Base-by-base conservation (phyloP, 1,284 basidiomycete species). In the Sanghuangporus sanghuang region DNA sequence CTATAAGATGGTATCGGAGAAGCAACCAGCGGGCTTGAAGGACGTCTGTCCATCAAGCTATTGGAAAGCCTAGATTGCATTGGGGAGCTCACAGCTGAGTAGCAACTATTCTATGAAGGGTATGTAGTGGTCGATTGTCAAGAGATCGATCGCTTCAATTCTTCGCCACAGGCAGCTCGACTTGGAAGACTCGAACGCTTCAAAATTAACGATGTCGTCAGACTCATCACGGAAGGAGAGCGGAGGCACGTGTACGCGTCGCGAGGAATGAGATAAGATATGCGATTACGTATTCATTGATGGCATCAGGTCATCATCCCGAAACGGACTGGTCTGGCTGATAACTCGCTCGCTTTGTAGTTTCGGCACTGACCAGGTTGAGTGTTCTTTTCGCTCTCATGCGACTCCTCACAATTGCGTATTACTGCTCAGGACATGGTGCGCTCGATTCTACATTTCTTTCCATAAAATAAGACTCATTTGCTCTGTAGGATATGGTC, bases 341-440 rank as follows among this genome's bases (percentile, higher is more conserved):
- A 39, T 52, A 23, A 52, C 27, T 32, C 27, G 27, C 42, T 44
- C 53, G 53, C 53, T 54, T 38, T 38, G 27, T 16, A 14, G 21
- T 5, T 54, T 54, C 32, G 4, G 7, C 35, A 7, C 32, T 36
- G 12, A 36, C 12, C 52, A 16, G 32, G 16, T 46, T 8, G 14
- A 27, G 14, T 16, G 32, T 18, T 38, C 16, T 14, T 14, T 32
- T n/a, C 53, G 38, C 55, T 54, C 21, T 36, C 48, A 66, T 66
- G 66, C 1, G 32, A 39, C 27, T 54, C 16, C 59, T 62, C 6
- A 38, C 56, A n/a, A 78, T 87, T 60, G 87, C 82, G 1, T 90
- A 87, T 71, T 90, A 89, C 70, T 89, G 87, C 71, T 88, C 86
- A 40, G 87, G 87, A 23, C 87, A 90, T 70, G 88, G 87, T 85